Conservation (phyloP, 2,329 filamentous ascomycete species). For the Pyrenophora seminiperda region DNA sequence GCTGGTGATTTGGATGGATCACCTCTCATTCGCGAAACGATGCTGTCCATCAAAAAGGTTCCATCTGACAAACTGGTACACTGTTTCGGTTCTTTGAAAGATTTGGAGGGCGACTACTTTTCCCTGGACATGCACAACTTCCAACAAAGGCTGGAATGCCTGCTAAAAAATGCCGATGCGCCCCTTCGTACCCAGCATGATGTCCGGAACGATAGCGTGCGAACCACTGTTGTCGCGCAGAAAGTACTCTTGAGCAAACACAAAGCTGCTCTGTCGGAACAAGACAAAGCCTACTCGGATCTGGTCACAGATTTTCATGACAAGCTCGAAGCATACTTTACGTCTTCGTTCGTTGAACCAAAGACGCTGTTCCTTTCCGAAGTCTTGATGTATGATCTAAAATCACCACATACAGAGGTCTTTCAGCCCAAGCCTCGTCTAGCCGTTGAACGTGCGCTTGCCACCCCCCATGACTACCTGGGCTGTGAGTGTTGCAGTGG, state of each 20-base stretch:
- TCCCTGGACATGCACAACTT: slow-evolving; percentile 27
- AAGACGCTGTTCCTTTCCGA: slow-evolving; percentile 68
- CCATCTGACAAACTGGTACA: slow-evolving; percentile 59
- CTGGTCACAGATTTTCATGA: slow-evolving; percentile 64
- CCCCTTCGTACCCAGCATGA: slow-evolving; percentile 76
- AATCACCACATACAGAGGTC: slow-evolving; percentile 71
- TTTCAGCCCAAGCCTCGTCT: slow-evolving; percentile 75
- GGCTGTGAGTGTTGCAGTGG: slow-evolving; percentile 69
- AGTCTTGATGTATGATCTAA: slow-evolving; percentile 75
- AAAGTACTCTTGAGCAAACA: slow-evolving; percentile 80
- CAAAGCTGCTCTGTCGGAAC: slow-evolving; percentile 69
- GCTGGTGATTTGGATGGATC: slow-evolving; percentile 60
- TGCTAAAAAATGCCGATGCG: slow-evolving; percentile 32
- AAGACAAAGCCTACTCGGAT: slow-evolving; percentile 72
- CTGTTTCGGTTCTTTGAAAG: slow-evolving; percentile 48
- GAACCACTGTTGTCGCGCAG: slow-evolving; percentile 80
- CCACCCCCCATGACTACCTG: slow-evolving; percentile 76
- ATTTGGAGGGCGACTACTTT: slow-evolving; percentile 20
- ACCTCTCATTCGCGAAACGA: slow-evolving; percentile 58
- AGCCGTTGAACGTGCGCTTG: slow-evolving; percentile 72
- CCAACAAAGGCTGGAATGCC: slow-evolving; percentile 44
- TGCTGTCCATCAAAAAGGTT: slow-evolving; percentile 65
- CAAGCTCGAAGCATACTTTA: slow-evolving; percentile 57
- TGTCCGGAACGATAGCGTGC: slow-evolving; percentile 68
- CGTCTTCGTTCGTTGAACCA: slow-evolving; percentile 54